A percentile compares a stretch with the other conserved stretches of the same genome.
These are phyloP conservation scores for Amylocarpus encephaloides DNA, from an alignment of 2,329 filamentous ascomycete species.

Conservation along the genomic window DNA sequence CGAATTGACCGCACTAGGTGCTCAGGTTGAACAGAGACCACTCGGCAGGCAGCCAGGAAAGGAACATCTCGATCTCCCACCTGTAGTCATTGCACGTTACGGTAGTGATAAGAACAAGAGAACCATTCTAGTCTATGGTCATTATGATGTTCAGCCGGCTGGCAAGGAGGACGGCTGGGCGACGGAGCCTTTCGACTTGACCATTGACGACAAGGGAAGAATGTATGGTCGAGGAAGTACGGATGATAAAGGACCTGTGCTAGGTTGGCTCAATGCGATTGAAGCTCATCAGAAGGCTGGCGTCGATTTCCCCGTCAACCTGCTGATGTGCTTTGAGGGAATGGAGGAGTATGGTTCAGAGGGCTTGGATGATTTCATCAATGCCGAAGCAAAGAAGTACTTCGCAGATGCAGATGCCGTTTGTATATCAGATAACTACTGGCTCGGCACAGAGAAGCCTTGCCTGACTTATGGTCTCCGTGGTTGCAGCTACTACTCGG, in stretches of 20 bases:
- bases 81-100: conserved; percentile 87
- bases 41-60: conserved; percentile 90
- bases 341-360: conserved; percentile 99
- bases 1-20: conserved; percentile 78
- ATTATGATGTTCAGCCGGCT: conserved; percentile 98
- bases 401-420: conserved; percentile 95
- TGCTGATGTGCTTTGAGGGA: conserved; percentile 98
- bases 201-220: conserved; percentile 79
- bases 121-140: conserved; percentile 93
- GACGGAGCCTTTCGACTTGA: conserved; percentile 87
- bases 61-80: conserved; percentile 84
- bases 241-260: conserved; percentile 94
- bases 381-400: conserved; percentile 83
- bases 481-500: conserved; percentile 95
- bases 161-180: conserved; percentile 91
- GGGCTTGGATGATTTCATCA: conserved; percentile 90
- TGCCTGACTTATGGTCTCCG: conserved; percentile 96
- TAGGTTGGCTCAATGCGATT: conserved; percentile 97
- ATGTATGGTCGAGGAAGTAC: conserved; percentile 97
- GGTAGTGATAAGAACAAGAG: conserved; percentile 88
- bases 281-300: conserved; percentile 95
- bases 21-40: conserved; percentile 76
- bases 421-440: conserved; percentile 99
- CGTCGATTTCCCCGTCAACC: conserved; percentile 91
- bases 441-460: conserved; percentile 97